These are phyloP conservation scores for Monascus purpureus DNA, from an alignment of 495 filamentous ascomycete species.

Conservation along the genomic window DNA sequence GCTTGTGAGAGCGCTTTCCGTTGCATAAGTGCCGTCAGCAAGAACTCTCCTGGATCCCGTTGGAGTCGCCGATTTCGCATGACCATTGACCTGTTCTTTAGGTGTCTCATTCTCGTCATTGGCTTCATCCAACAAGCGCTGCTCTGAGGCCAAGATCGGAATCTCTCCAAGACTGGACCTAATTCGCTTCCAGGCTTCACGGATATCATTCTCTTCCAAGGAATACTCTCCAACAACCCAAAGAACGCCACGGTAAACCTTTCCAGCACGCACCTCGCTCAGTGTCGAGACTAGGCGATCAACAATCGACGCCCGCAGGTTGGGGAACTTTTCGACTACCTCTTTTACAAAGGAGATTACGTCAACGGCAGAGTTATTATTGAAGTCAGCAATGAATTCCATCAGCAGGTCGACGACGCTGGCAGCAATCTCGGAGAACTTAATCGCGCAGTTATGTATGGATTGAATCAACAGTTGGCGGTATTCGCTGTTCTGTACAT, in stretches of 20 bases:
- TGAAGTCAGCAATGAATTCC: slow-evolving; percentile 99
- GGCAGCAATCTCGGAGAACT: slow-evolving; percentile 93
- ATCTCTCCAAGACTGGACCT: slow-evolving; percentile 91
- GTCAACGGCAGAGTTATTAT: slow-evolving; percentile 91
- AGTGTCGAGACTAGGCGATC: slow-evolving; percentile 80
- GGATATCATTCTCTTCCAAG: slow-evolving; percentile 81
- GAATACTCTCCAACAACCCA: slow-evolving; percentile 99
- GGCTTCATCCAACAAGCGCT: slow-evolving; percentile 71
- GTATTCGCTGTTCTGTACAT: slow-evolving; percentile 73
- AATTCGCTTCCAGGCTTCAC: slow-evolving; percentile 94
- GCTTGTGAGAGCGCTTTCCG: slow-evolving; percentile 89
- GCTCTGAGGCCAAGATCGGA: slow-evolving; percentile 90
- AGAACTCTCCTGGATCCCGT: slow-evolving; percentile 82
- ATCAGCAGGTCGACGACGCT: slow-evolving; percentile 96
- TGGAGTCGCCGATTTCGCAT: slow-evolving; percentile 58
- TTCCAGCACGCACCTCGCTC: slow-evolving; percentile 87
- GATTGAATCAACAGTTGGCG: slow-evolving; percentile 89
- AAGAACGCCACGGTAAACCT: slow-evolving; percentile 89
- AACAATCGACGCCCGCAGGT: slow-evolving; percentile 73
- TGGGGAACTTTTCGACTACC: slow-evolving; percentile 95
- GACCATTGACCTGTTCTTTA: slow-evolving; percentile 69
- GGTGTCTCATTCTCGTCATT: slow-evolving; percentile 51
- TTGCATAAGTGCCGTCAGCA: slow-evolving; percentile 94
- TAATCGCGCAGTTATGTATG: slow-evolving; percentile 96
- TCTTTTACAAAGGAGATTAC: slow-evolving; percentile 98